Evolutionary conservation across 805 yeast genomes (phyloP).

Genomic region (Saturnispora sanitii): DNA sequence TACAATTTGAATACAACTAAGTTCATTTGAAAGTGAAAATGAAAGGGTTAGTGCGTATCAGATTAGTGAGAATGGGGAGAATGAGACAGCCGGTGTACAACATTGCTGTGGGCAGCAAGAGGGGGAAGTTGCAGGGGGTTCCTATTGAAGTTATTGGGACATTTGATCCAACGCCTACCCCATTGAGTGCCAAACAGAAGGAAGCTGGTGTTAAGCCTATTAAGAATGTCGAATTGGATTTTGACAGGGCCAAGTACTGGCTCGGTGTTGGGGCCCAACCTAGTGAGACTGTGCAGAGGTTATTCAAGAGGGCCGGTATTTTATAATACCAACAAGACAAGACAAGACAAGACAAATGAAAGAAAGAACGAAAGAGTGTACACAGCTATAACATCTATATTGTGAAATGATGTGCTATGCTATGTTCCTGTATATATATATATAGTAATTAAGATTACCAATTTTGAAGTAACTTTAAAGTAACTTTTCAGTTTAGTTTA

Average conservation of each 20-base stretch:
- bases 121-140: slow-evolving; percentile 70
- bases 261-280: slow-evolving; percentile 96
- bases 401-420: too few relatives aligned
- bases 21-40: slow-evolving; percentile 19
- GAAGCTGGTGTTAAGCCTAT: slow-evolving; percentile 47
- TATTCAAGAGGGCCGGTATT: slow-evolving; percentile 72
- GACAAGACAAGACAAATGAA: neutral
- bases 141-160: slow-evolving; percentile 96
- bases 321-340: slow-evolving; percentile 23
- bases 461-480: too few relatives aligned
- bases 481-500: too few relatives aligned
- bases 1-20: neutral
- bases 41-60: slow-evolving; percentile 73
- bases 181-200: slow-evolving; percentile 52
- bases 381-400: too few relatives aligned
- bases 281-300: slow-evolving; percentile 64
- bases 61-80: slow-evolving; percentile 90
- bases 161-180: slow-evolving; percentile 73
- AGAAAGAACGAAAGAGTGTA: too few relatives aligned
- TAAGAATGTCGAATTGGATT: slow-evolving; percentile 78
- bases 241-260: slow-evolving; percentile 90
- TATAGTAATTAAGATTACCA: too few relatives aligned
- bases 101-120: slow-evolving; percentile 75
- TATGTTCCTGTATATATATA: neutral
- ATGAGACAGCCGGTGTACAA: slow-evolving; percentile 80